Conservation (phyloP, 2,329 filamentous ascomycete genomes). For the Colletotrichum spinosum region DNA sequence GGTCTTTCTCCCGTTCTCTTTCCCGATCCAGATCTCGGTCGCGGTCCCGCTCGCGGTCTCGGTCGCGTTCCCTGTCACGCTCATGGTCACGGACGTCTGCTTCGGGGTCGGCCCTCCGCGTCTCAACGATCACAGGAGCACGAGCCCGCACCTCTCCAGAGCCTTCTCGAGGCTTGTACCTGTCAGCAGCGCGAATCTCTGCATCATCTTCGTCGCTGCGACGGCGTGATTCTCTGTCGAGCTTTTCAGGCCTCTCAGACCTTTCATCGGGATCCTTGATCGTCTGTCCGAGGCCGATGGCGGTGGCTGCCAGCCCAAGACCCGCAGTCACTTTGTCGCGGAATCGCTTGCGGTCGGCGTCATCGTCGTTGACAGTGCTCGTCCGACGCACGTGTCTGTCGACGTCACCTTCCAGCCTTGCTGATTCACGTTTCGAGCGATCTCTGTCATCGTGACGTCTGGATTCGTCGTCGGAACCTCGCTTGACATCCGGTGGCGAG, state of each 20-base stretch:
- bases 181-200: conserved; percentile 42
- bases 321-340: conserved; percentile 62
- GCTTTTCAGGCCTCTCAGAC: conserved; percentile 41
- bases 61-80: conserved; percentile 46
- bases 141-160: conserved; percentile 35
- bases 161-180: conserved; percentile 45
- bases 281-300: conserved; percentile 56
- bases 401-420: conserved; percentile 38
- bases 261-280: conserved; percentile 53
- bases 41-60: conserved; percentile 38
- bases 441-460: conserved; percentile 35
- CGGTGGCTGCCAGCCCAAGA: conserved; percentile 60
- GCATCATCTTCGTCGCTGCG: conserved; percentile 35
- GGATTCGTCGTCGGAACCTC: conserved; percentile 37
- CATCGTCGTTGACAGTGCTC: conserved; percentile 48
- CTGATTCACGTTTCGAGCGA: conserved; percentile 30
- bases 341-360: conserved; percentile 55
- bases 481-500: conserved; percentile 33
- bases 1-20: conserved; percentile 41
- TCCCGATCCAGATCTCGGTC: conserved; percentile 28
- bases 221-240: conserved; percentile 33
- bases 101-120: conserved; percentile 37
- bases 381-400: conserved; percentile 43
- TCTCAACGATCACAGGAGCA: conserved; percentile 39
- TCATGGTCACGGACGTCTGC: conserved; percentile 37